Base-by-base conservation (phyloP, 768 basidiomycete species). In the Lactarius hatsudake region DNA sequence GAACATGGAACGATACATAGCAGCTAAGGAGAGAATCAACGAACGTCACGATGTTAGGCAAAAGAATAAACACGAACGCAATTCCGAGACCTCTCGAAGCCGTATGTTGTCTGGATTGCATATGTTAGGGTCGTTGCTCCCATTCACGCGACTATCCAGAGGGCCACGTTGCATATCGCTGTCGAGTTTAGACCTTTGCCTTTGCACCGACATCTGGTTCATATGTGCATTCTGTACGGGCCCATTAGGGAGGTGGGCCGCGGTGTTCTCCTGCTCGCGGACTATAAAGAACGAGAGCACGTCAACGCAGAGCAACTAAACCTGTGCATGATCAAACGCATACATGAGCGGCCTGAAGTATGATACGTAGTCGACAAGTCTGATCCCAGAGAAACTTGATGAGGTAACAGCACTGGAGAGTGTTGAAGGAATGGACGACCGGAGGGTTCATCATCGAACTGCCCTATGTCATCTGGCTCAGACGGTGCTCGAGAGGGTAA, bases 1-100 rank as follows among this genome's bases (percentile, higher is more conserved):
- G 84, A 96, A 97, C 2, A 94, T 79, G 0, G 82, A 79, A 18
- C 91, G 86, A 76, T 90, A 94, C 18, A 87, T 81, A 73, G 94
- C 91, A 60, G 93, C 96, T 96, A 71, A 12, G n/a, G 51, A 42
- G 10, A 55, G n/a, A 8, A 51, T 28, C 55, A 18, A 66, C 36
- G 45, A 68, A 20, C 7, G 38, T 9, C 2, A 36, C 10, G 7
- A 28, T 34, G 26, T 15, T 15, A 26, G 51, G 51, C 26, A n/a
- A 26, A 32, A 40, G 13, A n/a, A 34, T 62, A 74, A 85, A 71
- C 69, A 93, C 92, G 87, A 54, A 94, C 68, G 61, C 43, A 67
- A 82, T 54, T 87, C 83, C 5, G 90, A 90, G 10, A 92, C 86
- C 13, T 89, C 87, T 6, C 84, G 84, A n/a, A 92, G 77, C 23